Conservation (phyloP, 1,139 yeast species). For the Nakaseomyces sp. region DNA sequence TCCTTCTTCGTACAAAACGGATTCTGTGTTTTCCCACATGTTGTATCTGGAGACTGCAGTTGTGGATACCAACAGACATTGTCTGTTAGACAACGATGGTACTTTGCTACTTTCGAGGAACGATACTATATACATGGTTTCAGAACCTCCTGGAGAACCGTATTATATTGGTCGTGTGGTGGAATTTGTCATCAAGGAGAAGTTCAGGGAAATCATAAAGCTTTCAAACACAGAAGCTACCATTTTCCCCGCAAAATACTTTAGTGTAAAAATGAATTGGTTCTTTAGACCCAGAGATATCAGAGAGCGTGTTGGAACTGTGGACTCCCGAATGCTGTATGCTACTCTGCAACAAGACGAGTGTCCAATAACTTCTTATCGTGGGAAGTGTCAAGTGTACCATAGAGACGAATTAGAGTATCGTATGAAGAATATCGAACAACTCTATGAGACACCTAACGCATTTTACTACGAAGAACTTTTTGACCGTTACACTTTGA, state of each 20-base stretch:
- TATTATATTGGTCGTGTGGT: constrained; percentile 79
- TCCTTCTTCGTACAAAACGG: constrained; percentile 24
- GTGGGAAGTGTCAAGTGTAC: constrained; percentile 67
- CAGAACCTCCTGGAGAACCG: constrained; percentile 95
- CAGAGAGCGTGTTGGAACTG: constrained; percentile 32
- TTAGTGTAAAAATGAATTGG: constrained; percentile 75
- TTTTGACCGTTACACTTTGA: constrained; percentile 79
- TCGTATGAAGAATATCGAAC: constrained; percentile 13
- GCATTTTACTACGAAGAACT: constrained; percentile 78
- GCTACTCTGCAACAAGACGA: constrained; percentile 84
- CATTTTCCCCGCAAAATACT: constrained; percentile 39
- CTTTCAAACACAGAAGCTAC: constrained; percentile 15
- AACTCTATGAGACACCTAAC: constrained; percentile 51
- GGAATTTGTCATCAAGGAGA: constrained; percentile 49
- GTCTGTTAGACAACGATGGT: constrained; percentile 22
- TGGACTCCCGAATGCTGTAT: constrained; percentile 65
- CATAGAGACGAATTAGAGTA: constrained; percentile 52
- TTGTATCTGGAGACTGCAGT: constrained; percentile 36
- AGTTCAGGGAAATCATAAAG: constrained; percentile 16
- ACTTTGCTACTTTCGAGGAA: constrained; percentile 32
- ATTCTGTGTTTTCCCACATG: constrained; percentile 30
- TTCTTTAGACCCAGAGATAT: constrained; percentile 84
- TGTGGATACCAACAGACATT: constrained; percentile 26
- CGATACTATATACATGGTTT: constrained; percentile 74
- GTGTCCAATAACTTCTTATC: constrained; percentile 65